Base-by-base conservation (phyloP, 202 grass and related monocot genomes). In the Brachypodium distachyon region DNA sequence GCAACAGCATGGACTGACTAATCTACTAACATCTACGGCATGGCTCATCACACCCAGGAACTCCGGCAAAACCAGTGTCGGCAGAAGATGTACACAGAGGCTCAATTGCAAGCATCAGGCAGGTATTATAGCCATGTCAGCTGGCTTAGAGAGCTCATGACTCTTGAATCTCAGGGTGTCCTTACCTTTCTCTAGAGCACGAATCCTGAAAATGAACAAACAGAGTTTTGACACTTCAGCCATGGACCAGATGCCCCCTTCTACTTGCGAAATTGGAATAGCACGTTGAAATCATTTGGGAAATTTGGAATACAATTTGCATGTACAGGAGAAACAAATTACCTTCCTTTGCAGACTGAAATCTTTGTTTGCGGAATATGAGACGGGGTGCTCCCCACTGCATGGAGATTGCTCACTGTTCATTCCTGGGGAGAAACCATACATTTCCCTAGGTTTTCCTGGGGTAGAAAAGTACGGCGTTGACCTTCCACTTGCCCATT, bases 391-490 rank as follows among this genome's bases (percentile, higher is more conserved):
- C 50, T 87, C 77, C 34, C 80, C 68, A 2, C 79, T 81, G 61
- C 54, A 68, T 5, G 49, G 85, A 1, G 39, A 67, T 46, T 8
- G 61, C 13, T 57, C 65, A 25, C 29, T 56, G 47, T 49, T 67
- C 27, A 67, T 69, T 59, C 36, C 78, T 2, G 27, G 69, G 67
- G 57, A 67, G 68, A 89, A 83, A 76, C 32, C 52, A 22, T 57
- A 47, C 73, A 82, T 78, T n/a, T 90, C 71, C 73, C 55, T 83
- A 64, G 77, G 32, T 78, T 88, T 88, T 75, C 93, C 79, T 14
- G 88, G 86, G 29, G 89, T 87, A 61, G 65, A 89, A 67, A 87
- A 88, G 63, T 71, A 81, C 27, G 74, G 52, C 51, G 58, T 71
- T 42, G 80, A 53, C 70, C 61, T 86, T 66, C 67, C 82, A 70